Evolutionary conservation across 495 filamentous ascomycete genomes (phyloP), one percentile per base, ranked within the genome.

Genomic region (Xylaria curta): DNA sequence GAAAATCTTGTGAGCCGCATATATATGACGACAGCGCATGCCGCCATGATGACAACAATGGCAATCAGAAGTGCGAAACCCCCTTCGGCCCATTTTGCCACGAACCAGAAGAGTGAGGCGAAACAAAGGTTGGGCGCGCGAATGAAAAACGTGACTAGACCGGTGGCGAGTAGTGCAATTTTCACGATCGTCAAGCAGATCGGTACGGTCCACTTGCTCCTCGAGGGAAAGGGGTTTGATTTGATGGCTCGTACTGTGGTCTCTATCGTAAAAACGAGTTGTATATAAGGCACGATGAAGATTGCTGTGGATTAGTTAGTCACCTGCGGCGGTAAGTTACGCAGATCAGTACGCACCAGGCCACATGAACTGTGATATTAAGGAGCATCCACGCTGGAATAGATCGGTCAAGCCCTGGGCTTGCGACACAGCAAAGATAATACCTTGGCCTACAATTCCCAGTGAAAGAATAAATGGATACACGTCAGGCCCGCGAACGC

Each of bases 21-120:
- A 66, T 83, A 85, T 44, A 85, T 75, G 33, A 80, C 69, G 28
- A 79, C 66, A 33, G 65, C 70, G 54, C 81, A 82, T 13, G 75
- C 63, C 1, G 79, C 42, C 38, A 86, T 68, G 36, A 79, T 69
- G 38, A 73, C 62, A 21, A 72, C 62, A 10, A 85, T 83, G 19
- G 71, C 74, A 26, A 80, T 72, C 12, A 85, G 68, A 4, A 85
- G 60, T 5, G 71, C 78, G 54, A 85, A 85, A 59, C 81, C 84
- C 4, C 79, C 79, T 56, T 76, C 69, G 10, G 81, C 77, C 71
- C 82, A 86, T 69, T 81, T 81, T n/a, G 80, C 77, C 38, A 85
- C 80, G 62, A 85, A 85, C 83, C 82, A 86, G 72, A 86, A 86
- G 17, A 86, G 81, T 21, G 84, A 85, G 59, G 80, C 80, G 58